A percentile compares a stretch with the other conserved stretches of the same genome.
Evolutionary conservation across 225 moss, liverwort and hornwort genomes (phyloP).

Genomic region (Takakia lepidozioides): DNA sequence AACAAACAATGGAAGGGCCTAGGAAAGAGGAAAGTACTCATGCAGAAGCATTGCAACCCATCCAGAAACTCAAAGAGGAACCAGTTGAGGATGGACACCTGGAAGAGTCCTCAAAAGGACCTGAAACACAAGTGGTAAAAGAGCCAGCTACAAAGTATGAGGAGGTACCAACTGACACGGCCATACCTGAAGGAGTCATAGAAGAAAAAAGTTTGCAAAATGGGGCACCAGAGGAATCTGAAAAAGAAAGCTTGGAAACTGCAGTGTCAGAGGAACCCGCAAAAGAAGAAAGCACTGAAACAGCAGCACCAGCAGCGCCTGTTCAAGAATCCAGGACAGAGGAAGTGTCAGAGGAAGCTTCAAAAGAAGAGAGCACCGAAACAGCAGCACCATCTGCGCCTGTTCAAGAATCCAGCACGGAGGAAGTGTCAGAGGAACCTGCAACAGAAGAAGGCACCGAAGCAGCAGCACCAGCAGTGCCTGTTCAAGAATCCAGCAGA

Average conservation of each 20-base stretch:
- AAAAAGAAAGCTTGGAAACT: background rate
- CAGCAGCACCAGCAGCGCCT: slow-evolving; percentile 1
- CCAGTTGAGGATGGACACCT: no score
- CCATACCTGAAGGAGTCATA: background rate
- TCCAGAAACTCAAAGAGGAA: no score
- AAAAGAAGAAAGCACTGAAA: background rate
- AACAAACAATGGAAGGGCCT: background rate
- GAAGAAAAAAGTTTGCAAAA: background rate
- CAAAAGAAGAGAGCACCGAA: background rate
- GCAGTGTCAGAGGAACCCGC: no score
- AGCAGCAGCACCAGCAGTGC: background rate
- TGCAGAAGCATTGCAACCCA: background rate
- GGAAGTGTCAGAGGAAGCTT: background rate
- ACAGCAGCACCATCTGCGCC: background rate
- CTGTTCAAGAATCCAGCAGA: background rate
- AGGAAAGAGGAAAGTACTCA: background rate
- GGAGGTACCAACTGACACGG: no score
- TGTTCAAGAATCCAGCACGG: background rate
- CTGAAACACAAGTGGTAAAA: background rate
- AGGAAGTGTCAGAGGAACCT: background rate
- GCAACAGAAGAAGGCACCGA: background rate
- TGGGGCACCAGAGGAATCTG: background rate
- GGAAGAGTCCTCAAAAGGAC: background rate
- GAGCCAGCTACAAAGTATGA: slow-evolving; percentile 2
- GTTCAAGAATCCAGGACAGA: background rate